Evolutionary conservation across 176 grass and related monocot genomes (phyloP), one percentile per base, ranked within the genome.

Genomic region (Avena eriantha): DNA sequence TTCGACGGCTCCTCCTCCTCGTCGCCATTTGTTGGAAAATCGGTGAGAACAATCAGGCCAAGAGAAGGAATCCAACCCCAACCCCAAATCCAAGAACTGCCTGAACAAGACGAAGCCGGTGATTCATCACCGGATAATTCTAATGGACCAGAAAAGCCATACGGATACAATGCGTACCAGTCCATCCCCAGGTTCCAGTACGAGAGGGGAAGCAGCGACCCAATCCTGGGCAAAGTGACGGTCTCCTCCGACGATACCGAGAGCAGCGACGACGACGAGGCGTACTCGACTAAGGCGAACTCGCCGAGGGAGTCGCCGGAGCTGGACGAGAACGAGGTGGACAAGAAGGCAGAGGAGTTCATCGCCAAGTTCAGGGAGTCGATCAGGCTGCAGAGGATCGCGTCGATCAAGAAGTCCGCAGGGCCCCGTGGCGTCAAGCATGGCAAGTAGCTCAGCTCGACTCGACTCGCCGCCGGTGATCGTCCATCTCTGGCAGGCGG

Each of bases 281-380:
- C 80, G 11, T 88, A 90, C 87, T 88, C 92, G 24, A 88, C 86
- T 17, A 82, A 48, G 56, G 81, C 58, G 18, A 84, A 76, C 66
- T 87, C 86, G 57, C 82, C 86, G 71, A 82, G 33, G 80, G 72
- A 90, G 57, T 83, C 79, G 48, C 36, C 89, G 69, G 90, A 87
- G 82, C 79, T 88, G n/a, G 81, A 93, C 41, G 88, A 82, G 85
- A 96, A 96, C 61, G 97, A 99, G 80, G 97, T 99, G 53, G 97
- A 98, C 65, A 98, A 91, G 88, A 98, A 98, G 82, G 96, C 96
- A 1, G 95, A 94, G 57, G 95, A 98, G 53, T 98, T 93, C 85
- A 95, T 95, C 35, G 89, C 94, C 21, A 88, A 87, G 84, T 99
- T 99, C 88, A 96, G 94, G 78, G 97, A 99, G 76, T 94, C 96